These are phyloP conservation scores for Solanum ossicruentum DNA, from an alignment of 257 asterid genomes.

Conservation along the genomic window DNA sequence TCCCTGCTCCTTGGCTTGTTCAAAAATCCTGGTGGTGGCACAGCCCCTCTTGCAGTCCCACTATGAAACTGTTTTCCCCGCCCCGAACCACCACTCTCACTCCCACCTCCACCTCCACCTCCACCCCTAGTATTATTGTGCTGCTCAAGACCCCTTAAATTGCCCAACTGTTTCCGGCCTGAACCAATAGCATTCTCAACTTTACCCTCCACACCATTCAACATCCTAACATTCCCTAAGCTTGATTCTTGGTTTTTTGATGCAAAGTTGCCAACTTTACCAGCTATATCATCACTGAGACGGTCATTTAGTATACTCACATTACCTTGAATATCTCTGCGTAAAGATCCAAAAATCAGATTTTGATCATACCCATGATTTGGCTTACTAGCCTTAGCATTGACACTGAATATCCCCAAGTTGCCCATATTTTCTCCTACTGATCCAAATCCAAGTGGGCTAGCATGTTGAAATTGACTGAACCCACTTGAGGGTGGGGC, in stretches of 20 bases:
- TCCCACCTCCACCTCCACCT: neutral
- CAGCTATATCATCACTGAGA: conserved; percentile 8
- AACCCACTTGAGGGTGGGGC: conserved; percentile 15
- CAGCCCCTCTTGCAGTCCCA: conserved; percentile 17
- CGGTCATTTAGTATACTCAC: conserved; percentile 2
- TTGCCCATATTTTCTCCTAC: conserved; percentile 11
- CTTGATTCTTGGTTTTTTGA: conserved; percentile 7
- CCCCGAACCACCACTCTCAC: neutral
- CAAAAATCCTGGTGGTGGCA: conserved; percentile 45
- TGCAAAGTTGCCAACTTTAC: conserved; percentile 5
- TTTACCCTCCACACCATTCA: conserved; percentile 13
- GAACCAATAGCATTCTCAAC: conserved; percentile 14
- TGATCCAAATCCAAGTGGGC: conserved; percentile 11
- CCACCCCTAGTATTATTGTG: conserved; percentile 9
- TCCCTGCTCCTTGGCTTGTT: conserved; percentile 20
- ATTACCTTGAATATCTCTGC: conserved; percentile 6
- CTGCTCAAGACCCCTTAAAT: conserved; percentile 14
- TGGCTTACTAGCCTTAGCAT: neutral
- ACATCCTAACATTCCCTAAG: conserved; percentile 10
- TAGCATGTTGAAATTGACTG: conserved; percentile 17
- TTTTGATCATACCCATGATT: conserved; percentile 24
- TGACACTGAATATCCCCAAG: conserved; percentile 14
- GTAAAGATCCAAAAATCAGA: conserved; percentile 49
- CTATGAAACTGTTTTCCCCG: conserved; percentile 16
- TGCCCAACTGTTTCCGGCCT: conserved; percentile 6